phyloP scores from a whole-genome alignment of 164 flowering plant species.

The Santalum album region DNA sequence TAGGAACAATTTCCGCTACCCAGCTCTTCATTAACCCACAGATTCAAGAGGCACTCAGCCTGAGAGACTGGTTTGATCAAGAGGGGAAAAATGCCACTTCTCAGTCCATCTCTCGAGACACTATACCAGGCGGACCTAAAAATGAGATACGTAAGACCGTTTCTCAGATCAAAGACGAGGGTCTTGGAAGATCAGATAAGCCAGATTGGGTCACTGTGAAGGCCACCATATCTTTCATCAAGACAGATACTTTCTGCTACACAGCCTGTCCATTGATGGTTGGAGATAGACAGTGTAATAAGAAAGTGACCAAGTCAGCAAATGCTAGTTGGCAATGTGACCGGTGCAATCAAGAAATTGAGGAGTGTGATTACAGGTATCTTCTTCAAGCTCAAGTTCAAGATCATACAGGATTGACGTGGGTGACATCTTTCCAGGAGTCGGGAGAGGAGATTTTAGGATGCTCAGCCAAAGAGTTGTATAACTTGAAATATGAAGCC shows the following conservation, averaged over 20 bases:
- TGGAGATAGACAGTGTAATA: constrained; percentile 86
- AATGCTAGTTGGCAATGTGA: constrained; percentile 77
- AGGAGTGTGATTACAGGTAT: constrained; percentile 87
- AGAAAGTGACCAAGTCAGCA: constrained; percentile 71
- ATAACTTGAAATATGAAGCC: constrained; percentile 51
- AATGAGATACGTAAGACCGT: constrained; percentile 70
- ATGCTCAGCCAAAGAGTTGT: constrained; percentile 75
- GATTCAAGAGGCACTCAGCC: constrained; percentile 50
- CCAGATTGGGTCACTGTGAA: constrained; percentile 88
- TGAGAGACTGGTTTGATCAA: constrained; percentile 78
- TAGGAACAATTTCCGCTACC: constrained; percentile 78
- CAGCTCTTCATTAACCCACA: constrained; percentile 91
- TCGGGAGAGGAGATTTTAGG: constrained; percentile 86
- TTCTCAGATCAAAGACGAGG: constrained; percentile 81
- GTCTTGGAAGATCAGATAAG: constrained; percentile 78
- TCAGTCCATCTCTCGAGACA: constrained; percentile 70
- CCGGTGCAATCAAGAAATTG: constrained; percentile 78
- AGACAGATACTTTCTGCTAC: constrained; percentile 80
- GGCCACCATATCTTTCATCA: constrained; percentile 66
- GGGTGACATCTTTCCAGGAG: constrained; percentile 99
- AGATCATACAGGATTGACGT: constrained; percentile 82
- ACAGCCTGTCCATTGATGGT: constrained; percentile 92
- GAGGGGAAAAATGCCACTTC: constrained; percentile 55
- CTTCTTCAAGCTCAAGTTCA: constrained; percentile 88
- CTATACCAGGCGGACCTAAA: constrained; percentile 36